A percentile compares a stretch with the other conserved stretches of the same genome.
phyloP scores from a whole-genome alignment of 2,329 filamentous ascomycete genomes.

The Myriosclerotinia duriaeana region DNA sequence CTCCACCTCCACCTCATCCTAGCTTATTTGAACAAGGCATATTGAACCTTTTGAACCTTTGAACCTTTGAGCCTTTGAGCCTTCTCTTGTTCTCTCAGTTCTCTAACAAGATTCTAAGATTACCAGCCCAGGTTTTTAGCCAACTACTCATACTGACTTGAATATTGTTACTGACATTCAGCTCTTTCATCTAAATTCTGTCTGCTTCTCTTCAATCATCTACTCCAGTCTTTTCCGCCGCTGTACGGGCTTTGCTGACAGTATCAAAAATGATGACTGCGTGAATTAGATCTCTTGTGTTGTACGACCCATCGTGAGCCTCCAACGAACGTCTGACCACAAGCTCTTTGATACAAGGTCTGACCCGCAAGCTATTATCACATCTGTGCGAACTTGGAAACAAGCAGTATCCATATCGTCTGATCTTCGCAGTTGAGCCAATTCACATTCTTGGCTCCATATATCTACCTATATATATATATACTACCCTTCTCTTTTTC shows the following conservation, averaged over 20 bases:
- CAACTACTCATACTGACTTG: not conserved
- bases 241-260: slow-evolving; percentile 26
- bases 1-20: slow-evolving; percentile 4
- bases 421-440: not conserved
- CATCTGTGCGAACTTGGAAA: slow-evolving; percentile 10
- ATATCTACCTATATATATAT: not conserved
- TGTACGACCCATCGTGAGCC: slow-evolving; percentile 28
- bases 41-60: not conserved
- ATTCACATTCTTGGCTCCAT: slow-evolving; percentile 11
- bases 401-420: not conserved
- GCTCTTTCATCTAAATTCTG: slow-evolving; percentile 2
- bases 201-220: slow-evolving; percentile 5
- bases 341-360: not conserved
- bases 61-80: not conserved
- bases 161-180: slow-evolving; percentile 19
- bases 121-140: slow-evolving; percentile 6
- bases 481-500: not conserved
- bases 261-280: slow-evolving; percentile 22
- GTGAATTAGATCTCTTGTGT: slow-evolving; percentile 18
- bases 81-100: not conserved
- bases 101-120: not conserved
- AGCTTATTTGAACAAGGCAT: slow-evolving; percentile 9
- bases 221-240: slow-evolving; percentile 1
- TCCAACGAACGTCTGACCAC: slow-evolving; percentile 18
- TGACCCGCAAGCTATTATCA: not conserved